Evolutionary conservation across 257 asterid species (phyloP).

Genomic region (Coffea eugenioides): DNA sequence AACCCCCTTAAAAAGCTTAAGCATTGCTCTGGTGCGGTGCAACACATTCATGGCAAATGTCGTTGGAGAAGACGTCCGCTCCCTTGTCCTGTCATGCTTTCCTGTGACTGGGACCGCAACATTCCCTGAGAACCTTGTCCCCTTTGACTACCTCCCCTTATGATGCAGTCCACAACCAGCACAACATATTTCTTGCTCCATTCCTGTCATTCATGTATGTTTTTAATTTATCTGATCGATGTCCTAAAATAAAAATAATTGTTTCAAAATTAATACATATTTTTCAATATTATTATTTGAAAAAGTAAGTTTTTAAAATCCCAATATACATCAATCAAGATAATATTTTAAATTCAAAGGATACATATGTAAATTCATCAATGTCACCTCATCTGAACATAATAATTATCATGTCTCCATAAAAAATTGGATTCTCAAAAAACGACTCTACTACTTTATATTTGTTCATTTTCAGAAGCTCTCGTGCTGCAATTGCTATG

Average conservation of each 20-base stretch:
- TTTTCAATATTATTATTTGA: too few relatives aligned
- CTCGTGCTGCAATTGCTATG: neutral
- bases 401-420: too few relatives aligned
- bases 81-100: constrained; percentile 33
- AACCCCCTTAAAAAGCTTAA: neutral
- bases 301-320: too few relatives aligned
- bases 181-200: neutral
- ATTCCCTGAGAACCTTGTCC: constrained; percentile 45
- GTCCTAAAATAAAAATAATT: too few relatives aligned
- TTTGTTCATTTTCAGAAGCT: constrained; percentile 7
- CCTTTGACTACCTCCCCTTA: constrained; percentile 26
- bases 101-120: constrained; percentile 43
- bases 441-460: neutral
- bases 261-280: too few relatives aligned
- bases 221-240: too few relatives aligned
- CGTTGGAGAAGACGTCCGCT: constrained; percentile 30
- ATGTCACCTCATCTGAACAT: too few relatives aligned
- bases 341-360: too few relatives aligned
- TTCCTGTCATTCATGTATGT: too few relatives aligned
- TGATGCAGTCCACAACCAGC: constrained; percentile 1
- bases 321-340: too few relatives aligned
- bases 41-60: constrained; percentile 41
- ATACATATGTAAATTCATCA: too few relatives aligned
- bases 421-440: too few relatives aligned
- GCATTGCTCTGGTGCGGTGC: constrained; percentile 30